These are phyloP conservation scores for Chalaropsis ovoidea DNA, from an alignment of 2,329 filamentous ascomycete genomes.

Conservation along the genomic window DNA sequence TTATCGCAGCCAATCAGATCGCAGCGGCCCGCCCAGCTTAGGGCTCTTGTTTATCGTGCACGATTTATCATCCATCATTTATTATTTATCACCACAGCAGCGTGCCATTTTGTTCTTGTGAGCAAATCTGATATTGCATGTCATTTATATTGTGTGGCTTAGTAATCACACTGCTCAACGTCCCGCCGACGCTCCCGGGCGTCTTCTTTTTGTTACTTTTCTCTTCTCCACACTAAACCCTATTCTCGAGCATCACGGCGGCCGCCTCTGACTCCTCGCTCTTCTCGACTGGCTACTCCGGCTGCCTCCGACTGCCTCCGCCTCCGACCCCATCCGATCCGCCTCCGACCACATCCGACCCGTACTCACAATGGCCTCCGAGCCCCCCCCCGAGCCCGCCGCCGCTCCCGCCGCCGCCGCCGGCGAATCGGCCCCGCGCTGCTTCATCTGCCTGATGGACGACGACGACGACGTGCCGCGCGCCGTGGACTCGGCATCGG, in stretches of 20 bases:
- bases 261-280: background rate
- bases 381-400: background rate
- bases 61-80: background rate
- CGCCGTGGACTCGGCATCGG: conserved; percentile 34
- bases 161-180: no score
- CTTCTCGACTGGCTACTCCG: background rate
- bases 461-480: conserved; percentile 36
- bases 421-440: conserved; percentile 32
- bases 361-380: background rate
- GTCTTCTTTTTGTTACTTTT: no score
- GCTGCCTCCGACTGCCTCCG: background rate
- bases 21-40: background rate
- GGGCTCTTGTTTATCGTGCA: background rate
- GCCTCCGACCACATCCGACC: background rate
- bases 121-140: no score
- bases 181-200: background rate
- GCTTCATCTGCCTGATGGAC: conserved; percentile 55
- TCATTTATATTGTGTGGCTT: no score
- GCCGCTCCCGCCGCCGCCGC: conserved; percentile 22
- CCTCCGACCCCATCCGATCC: background rate
- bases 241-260: background rate
- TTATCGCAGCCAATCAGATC: conserved; percentile 3
- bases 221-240: background rate
- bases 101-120: no score
- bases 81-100: no score